Conservation (phyloP, 1,284 basidiomycete genomes). For the Ganoderma lingzhi region DNA sequence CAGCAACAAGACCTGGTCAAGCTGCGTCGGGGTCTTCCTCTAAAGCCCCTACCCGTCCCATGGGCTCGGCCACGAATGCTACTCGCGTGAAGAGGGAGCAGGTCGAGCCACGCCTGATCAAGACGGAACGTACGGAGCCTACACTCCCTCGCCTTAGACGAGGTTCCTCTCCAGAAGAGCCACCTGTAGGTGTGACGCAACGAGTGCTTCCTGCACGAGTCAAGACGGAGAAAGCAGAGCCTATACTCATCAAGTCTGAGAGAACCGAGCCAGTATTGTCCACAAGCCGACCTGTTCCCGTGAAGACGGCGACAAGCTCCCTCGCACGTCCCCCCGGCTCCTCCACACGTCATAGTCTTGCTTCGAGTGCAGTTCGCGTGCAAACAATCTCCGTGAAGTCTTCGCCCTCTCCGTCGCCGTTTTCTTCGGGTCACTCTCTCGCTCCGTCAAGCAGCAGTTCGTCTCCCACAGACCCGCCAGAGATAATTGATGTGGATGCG, state of each 20-base stretch:
- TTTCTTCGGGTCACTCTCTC: conserved; percentile 5
- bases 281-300: background rate
- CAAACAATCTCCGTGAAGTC: conserved; percentile 6
- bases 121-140: conserved; percentile 2
- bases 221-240: background rate
- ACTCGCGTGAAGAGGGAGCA: conserved; percentile 10
- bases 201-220: conserved; percentile 3
- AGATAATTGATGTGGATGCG: conserved; percentile 7
- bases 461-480: background rate
- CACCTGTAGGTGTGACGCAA: conserved; percentile 1
- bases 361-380: background rate
- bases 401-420: conserved; percentile 5
- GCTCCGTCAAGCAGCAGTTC: conserved; percentile 3
- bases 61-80: background rate
- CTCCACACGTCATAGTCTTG: background rate
- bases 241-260: conserved; percentile 3
- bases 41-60: background rate
- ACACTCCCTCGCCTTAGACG: background rate
- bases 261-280: background rate
- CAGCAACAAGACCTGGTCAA: background rate
- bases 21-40: background rate
- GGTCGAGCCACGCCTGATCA: background rate
- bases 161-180: conserved; percentile 3
- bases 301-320: background rate
- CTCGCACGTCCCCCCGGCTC: conserved; percentile 4